A percentile compares a stretch with the other conserved stretches of the same genome.
These are phyloP conservation scores for Geranium brycei DNA, from an alignment of 345 rosid genomes.

Conservation along the genomic window DNA sequence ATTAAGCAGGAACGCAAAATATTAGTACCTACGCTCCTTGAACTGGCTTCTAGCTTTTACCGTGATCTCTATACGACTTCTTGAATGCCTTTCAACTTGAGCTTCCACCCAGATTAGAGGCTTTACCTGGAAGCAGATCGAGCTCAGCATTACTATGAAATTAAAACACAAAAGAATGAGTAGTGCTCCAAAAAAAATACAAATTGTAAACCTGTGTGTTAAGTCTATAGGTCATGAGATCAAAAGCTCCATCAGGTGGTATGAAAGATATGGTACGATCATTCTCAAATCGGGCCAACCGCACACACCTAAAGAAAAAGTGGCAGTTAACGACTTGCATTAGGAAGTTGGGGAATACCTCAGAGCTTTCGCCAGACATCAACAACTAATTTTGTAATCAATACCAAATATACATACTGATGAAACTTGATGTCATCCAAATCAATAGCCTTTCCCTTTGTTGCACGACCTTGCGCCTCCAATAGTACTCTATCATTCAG, in stretches of 20 bases:
- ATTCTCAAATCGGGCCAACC: constrained; percentile 92
- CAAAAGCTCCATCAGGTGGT: constrained; percentile 98
- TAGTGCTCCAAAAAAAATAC: background rate
- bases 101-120: constrained; percentile 98
- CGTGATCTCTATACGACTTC: constrained; percentile 80
- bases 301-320: constrained; percentile 58
- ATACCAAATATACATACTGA: constrained; percentile 39
- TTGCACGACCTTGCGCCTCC: constrained; percentile 93
- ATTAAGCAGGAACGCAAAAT: background rate
- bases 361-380: background rate
- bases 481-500: constrained; percentile 80
- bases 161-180: background rate
- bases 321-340: background rate
- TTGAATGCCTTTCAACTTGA: constrained; percentile 80
- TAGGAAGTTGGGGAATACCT: background rate
- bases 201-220: constrained; percentile 64
- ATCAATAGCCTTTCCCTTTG: constrained; percentile 94
- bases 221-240: constrained; percentile 94
- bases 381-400: background rate
- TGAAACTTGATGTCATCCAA: constrained; percentile 95
- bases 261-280: constrained; percentile 90
- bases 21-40: constrained; percentile 76
- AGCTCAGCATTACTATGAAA: background rate
- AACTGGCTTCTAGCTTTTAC: constrained; percentile 87
- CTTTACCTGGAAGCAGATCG: constrained; percentile 44